Evolutionary conservation across 2,329 filamentous ascomycete species (phyloP), one percentile per base, ranked within the genome.

Genomic region (Lachnellula arida): DNA sequence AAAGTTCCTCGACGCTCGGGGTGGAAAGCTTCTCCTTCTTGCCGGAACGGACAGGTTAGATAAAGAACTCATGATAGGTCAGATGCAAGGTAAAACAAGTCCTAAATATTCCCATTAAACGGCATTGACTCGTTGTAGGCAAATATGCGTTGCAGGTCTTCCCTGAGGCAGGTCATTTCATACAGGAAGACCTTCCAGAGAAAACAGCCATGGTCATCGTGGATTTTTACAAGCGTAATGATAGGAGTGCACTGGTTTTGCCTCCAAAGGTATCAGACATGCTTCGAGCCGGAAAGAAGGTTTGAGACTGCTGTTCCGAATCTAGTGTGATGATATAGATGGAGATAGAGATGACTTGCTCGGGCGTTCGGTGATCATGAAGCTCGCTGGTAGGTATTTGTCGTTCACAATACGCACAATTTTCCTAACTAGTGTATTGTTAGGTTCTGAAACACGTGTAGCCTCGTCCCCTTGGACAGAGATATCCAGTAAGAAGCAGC

Each of bases 81-180:
- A 97, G 74, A 97, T 97, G 92, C 92, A 97, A 77, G 92, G 90
- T 88, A 75, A 64, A 72, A 68, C 53, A 6, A 32, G 12, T 49
- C 19, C 12, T 8, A 25, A 28, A 49, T 49, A 25, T 51, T n/a
- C 2, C 23, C 40, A 23, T 3, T 5, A 14, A 12, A n/a, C 11
- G 25, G 25, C 14, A 17, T 46, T 60, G 43, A 65, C 56, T 57
- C 23, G 56, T 23, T 25, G 8, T 3, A 84, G 87, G 92, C 5
- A 97, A 97, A 78, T 99, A 97, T 69, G 91, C 96, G 55, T 77
- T 99, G 46, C 89, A 96, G 65, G 92, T 99, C 6, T 89, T 97
- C 65, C 92, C 94, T 0, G 90, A 96, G 70, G 91, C 94, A 1
- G 94, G 94, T 0, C 94, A 99, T 71, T 99, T 99, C 68, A 85